phyloP scores from a whole-genome alignment of 1,284 basidiomycete species.

The Trametes polyzona region DNA sequence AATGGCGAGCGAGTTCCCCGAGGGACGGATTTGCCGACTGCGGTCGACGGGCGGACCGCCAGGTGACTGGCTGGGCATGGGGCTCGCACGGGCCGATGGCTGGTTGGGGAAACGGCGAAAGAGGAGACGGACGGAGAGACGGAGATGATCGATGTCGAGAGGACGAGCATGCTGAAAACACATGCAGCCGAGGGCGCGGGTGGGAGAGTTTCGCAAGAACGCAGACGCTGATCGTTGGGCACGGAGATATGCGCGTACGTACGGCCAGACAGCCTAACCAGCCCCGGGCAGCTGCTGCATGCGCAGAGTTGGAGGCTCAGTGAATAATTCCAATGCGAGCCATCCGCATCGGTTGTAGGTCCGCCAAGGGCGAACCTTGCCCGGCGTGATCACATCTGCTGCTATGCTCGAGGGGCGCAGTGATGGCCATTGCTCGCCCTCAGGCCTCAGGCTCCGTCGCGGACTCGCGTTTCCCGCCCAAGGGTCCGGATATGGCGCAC shows the following conservation, averaged over 20 bases:
- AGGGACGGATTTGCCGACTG: constrained; percentile 1
- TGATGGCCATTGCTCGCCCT: constrained; percentile 3
- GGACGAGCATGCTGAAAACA: too few relatives aligned
- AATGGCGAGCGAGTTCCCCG: neutral
- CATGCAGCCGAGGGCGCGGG: neutral
- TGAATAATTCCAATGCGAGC: neutral
- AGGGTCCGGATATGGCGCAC: constrained; percentile 12
- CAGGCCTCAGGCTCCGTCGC: constrained; percentile 1
- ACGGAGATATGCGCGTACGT: constrained; percentile 26
- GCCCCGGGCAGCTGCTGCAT: too few relatives aligned
- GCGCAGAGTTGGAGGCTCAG: too few relatives aligned
- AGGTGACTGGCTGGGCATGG: constrained; percentile 1
- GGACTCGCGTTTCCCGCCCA: constrained; percentile 5
- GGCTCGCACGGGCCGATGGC: neutral
- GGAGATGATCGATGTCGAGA: constrained; percentile 21
- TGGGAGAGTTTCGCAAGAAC: constrained; percentile 6
- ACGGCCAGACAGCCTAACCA: too few relatives aligned
- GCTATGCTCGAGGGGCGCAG: neutral
- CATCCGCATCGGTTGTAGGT: constrained; percentile 16
- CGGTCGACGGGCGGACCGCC: neutral
- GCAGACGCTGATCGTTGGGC: constrained; percentile 19
- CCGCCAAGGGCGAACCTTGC: constrained; percentile 12
- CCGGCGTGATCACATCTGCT: constrained; percentile 3
- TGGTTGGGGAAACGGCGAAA: neutral
- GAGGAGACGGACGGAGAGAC: constrained; percentile 6